These are phyloP conservation scores for Geotrichum aggregatum DNA, from an alignment of 1,139 yeast genomes.

Conservation along the genomic window DNA sequence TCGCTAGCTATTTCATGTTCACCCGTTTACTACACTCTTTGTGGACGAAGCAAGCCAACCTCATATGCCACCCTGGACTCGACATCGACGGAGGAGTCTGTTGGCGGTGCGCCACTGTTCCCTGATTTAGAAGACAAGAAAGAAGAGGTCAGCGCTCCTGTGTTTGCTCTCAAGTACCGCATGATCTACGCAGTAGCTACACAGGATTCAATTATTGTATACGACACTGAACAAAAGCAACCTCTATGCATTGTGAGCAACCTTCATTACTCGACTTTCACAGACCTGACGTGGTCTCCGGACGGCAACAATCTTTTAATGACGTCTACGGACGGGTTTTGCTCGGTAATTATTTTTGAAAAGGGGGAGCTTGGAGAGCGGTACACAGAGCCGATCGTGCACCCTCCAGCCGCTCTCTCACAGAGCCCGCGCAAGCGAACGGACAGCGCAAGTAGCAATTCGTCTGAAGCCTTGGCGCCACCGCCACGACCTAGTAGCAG, in stretches of 20 bases:
- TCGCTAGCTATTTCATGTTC: conserved; percentile 78
- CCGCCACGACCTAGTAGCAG: conserved; percentile 13
- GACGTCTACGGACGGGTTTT: conserved; percentile 93
- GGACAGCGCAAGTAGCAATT: background rate
- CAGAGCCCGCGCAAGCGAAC: conserved; percentile 10
- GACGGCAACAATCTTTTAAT: conserved; percentile 70
- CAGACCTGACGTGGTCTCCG: conserved; percentile 79
- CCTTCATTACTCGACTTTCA: conserved; percentile 80
- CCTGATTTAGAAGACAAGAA: conserved; percentile 11
- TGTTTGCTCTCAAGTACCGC: conserved; percentile 62
- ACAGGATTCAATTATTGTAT: conserved; percentile 76
- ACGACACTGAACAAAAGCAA: conserved; percentile 64
- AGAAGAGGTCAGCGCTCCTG: conserved; percentile 27
- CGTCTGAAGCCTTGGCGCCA: conserved; percentile 10
- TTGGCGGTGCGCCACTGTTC: conserved; percentile 8
- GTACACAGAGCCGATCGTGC: conserved; percentile 23
- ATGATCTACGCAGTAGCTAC: conserved; percentile 92
- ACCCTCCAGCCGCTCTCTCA: conserved; percentile 14
- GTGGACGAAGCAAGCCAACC: conserved; percentile 25
- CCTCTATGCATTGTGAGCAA: conserved; percentile 76
- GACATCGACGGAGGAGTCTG: conserved; percentile 7
- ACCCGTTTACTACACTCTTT: conserved; percentile 55
- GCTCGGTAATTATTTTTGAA: conserved; percentile 61
- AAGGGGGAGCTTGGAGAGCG: conserved; percentile 51
- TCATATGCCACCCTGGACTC: conserved; percentile 10